Base-by-base conservation (phyloP, 495 filamentous ascomycete genomes). In the Pseudoneurospora amorphoporcata region DNA sequence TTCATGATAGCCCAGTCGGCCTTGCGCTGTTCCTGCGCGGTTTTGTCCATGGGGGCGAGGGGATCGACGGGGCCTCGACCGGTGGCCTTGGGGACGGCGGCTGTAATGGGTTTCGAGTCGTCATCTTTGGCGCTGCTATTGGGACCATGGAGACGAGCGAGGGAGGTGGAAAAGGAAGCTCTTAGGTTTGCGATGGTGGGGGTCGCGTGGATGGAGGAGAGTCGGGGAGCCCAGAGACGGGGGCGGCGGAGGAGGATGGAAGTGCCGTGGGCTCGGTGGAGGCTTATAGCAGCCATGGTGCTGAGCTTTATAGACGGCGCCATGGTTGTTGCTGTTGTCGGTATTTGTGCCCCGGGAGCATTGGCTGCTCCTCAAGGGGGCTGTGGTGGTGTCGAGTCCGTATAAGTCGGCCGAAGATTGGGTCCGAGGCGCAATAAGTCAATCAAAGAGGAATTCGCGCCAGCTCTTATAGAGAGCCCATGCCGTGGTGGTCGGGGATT, bases 1-100 rank as follows among this genome's bases (percentile, higher is more conserved):
- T 93, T 96, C 85, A 99, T 95, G 68, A 99, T 99, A 8, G 93
- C 94, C 95, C 96, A 98, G 74, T 99, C 95, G 7, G 94, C 96
- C 81, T 94, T 96, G 68, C 95, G 88, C 82, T 98, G 95, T 80
- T 97, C 94, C 76, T 94, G 92, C 10, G 87, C 91, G 23, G 76
- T 83, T 80, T 88, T 88, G 53, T 85, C 85, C 38, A 85, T 70
- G 5, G 80, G 69, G 35, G 77, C 77, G 65, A 80, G 77, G 14
- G 79, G 79, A 29, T 80, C 79, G 61, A 71, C 45, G 23, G 76
- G 29, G 7, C 71, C 47, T 14, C 75, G 73, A 0, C 40, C 70
- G 17, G 39, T 17, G 16, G 68, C 69, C 37, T 76, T 77, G 37
- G 47, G 45, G 0, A 16, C 19, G 37, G 38, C 16, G 4, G 47